A percentile compares a stretch with the other conserved stretches of the same genome.
These are phyloP conservation scores for Bacterosira constricta DNA, from an alignment of 108 stramenopile genomes.

Conservation along the genomic window DNA sequence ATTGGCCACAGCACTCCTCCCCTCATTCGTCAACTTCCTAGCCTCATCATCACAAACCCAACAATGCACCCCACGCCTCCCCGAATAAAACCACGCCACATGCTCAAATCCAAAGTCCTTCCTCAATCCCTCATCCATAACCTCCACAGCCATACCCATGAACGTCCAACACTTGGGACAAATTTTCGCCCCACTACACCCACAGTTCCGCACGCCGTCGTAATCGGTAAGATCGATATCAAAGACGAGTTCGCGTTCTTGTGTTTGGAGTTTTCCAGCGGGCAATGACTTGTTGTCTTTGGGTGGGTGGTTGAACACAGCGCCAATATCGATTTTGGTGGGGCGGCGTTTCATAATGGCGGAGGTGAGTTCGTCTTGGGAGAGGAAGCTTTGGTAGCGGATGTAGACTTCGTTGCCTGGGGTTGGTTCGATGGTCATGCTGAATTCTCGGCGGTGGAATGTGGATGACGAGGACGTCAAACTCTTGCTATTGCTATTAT, in stretches of 20 bases:
- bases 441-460: constrained; percentile 92
- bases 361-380: constrained; percentile 67
- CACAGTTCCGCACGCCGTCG: constrained; percentile 96
- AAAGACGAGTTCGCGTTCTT: constrained; percentile 97
- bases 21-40: constrained; percentile 90
- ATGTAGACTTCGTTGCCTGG: constrained; percentile 96
- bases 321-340: constrained; percentile 99
- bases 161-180: constrained; percentile 95
- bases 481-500: background rate
- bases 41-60: constrained; percentile 97
- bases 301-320: constrained; percentile 93
- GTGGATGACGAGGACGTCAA: constrained; percentile 26
- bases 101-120: constrained; percentile 98
- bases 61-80: constrained; percentile 99
- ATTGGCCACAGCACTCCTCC: constrained; percentile 90
- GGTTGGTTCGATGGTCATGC: constrained; percentile 90
- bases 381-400: constrained; percentile 92
- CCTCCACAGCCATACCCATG: constrained; percentile 96
- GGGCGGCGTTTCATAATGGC: constrained; percentile 87
- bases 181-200: constrained; percentile 91
- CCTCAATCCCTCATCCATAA: constrained; percentile 83
- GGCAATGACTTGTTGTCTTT: constrained; percentile 83
- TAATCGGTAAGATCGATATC: constrained; percentile 99
- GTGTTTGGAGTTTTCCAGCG: constrained; percentile 72
- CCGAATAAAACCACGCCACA: constrained; percentile 98